Evolutionary conservation across 352 stramenopile species (phyloP).

Genomic region (Phytophthora sp.): DNA sequence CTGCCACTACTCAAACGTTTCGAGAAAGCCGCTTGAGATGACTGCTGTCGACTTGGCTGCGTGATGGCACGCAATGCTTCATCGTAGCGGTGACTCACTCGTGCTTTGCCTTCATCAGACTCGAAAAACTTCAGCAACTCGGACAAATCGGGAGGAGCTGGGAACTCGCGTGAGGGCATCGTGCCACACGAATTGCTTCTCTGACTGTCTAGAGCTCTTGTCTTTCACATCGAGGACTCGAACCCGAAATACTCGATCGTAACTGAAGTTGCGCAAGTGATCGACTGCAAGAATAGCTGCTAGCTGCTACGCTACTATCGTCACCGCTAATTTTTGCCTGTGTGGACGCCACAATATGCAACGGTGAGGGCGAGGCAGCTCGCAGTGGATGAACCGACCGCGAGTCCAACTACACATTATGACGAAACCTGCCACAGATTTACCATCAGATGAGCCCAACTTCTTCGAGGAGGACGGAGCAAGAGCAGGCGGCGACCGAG

Average conservation of each 20-base stretch:
- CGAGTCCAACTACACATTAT: neutral
- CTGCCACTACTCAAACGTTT: slow-evolving; percentile 2
- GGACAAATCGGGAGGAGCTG: slow-evolving; percentile 48
- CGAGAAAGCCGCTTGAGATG: slow-evolving; percentile 4
- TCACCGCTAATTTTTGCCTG: slow-evolving; percentile 16
- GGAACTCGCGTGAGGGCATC: slow-evolving; percentile 40
- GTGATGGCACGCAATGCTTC: neutral
- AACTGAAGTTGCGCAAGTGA: slow-evolving; percentile 21
- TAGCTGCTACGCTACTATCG: neutral
- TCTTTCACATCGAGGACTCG: neutral
- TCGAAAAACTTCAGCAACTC: slow-evolving; percentile 59
- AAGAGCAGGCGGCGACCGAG: slow-evolving; percentile 26
- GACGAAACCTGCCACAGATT: slow-evolving; percentile 12
- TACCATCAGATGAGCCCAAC: slow-evolving; percentile 2
- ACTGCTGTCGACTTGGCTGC: slow-evolving; percentile 3
- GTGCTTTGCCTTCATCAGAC: slow-evolving; percentile 33
- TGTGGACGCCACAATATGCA: neutral
- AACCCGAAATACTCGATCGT: slow-evolving; percentile 24
- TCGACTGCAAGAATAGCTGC: slow-evolving; percentile 30
- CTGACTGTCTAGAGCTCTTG: neutral
- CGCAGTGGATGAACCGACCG: slow-evolving; percentile 14
- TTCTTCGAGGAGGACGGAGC: slow-evolving; percentile 4
- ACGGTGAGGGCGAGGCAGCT: slow-evolving; percentile 4
- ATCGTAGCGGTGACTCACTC: slow-evolving; percentile 23
- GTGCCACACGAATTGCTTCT: neutral